Evolutionary conservation across 768 basidiomycete genomes (phyloP).

Genomic region (Dentipellis sp.): DNA sequence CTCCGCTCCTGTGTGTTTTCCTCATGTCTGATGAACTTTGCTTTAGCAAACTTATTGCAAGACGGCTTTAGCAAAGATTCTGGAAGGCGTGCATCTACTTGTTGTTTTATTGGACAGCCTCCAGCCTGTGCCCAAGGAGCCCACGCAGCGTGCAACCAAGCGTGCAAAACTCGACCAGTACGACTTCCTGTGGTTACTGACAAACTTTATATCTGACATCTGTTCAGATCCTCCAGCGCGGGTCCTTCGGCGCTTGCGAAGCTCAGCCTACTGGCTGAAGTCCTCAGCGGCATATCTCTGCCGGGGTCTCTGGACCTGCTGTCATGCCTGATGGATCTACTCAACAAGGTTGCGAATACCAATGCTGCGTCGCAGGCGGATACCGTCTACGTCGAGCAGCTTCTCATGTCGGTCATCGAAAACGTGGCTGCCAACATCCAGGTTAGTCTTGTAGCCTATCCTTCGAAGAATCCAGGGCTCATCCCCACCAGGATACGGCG

Average conservation of each 20-base stretch:
- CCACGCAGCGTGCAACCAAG: conserved; percentile 47
- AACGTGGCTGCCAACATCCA: conserved; percentile 46
- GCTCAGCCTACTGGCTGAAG: conserved; percentile 57
- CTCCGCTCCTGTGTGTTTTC: conserved; percentile 10
- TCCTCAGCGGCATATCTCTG: conserved; percentile 52
- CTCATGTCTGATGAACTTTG: neutral
- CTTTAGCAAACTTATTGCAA: conserved; percentile 25
- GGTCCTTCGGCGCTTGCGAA: conserved; percentile 25
- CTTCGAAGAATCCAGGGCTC: neutral
- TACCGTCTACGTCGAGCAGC: conserved; percentile 70
- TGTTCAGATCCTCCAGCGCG: neutral
- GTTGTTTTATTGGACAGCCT: conserved; percentile 40
- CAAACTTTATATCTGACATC: neutral
- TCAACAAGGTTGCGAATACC: conserved; percentile 55
- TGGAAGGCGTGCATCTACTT: conserved; percentile 45
- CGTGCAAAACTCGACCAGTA: conserved; percentile 54
- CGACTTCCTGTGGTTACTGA: neutral
- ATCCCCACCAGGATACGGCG: conserved; percentile 35
- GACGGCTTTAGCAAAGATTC: conserved; percentile 31
- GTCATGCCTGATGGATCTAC: conserved; percentile 58
- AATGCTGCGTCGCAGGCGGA: conserved; percentile 50
- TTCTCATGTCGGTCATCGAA: conserved; percentile 76
- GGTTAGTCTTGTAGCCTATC: conserved; percentile 27
- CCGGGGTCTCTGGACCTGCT: conserved; percentile 68
- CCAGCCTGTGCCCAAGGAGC: conserved; percentile 34